Evolutionary conservation across 805 yeast genomes (phyloP), one percentile per base, ranked within the genome.

Genomic region (Brettanomyces sp.): DNA sequence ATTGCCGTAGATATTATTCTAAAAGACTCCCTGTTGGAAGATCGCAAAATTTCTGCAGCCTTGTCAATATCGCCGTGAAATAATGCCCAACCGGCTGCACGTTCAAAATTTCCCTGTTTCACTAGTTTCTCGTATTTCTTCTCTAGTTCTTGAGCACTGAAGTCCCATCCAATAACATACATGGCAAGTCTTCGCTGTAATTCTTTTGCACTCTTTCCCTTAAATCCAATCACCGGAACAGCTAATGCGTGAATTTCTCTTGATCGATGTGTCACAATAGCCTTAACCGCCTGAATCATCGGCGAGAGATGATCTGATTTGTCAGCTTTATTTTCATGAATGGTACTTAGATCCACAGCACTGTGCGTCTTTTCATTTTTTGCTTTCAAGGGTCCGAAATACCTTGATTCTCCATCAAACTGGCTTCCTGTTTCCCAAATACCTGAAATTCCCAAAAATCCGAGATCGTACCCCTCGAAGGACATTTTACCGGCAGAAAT

Each of bases 61-160:
- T 80, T 73, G 3, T 77, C 73, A 3, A 91, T 85, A 60, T 89
- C 86, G 5, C 95, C 96, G 59, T 87, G 91, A 62, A 91, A 91
- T 0, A 89, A 90, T 0, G 97, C 97, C 95, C 96, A 87, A 0
- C 95, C 98, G 1, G 97, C 99, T 1, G 99, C 98, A 58, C 91
- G 82, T 50, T 89, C 95, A 50, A 75, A 76, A 48, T 77, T 74
- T 0, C 85, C 89, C 13, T 67, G 62, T 0, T 66, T 62, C 22
- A 82, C 77, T 37, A 91, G 69, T 37, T 70, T 68, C 22, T 66
- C 64, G 36, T 85, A 72, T 50, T 82, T 80, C 36, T 75, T 79
- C 52, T 89, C 95, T 50, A 88, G 73, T 58, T 87, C 95, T 24
- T 76, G 67, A 14, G 77, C 75, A 2, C 88, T 80, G 55, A 86